These are phyloP conservation scores for Ilyonectria sp. DNA, from an alignment of 2,329 filamentous ascomycete genomes.

Conservation along the genomic window DNA sequence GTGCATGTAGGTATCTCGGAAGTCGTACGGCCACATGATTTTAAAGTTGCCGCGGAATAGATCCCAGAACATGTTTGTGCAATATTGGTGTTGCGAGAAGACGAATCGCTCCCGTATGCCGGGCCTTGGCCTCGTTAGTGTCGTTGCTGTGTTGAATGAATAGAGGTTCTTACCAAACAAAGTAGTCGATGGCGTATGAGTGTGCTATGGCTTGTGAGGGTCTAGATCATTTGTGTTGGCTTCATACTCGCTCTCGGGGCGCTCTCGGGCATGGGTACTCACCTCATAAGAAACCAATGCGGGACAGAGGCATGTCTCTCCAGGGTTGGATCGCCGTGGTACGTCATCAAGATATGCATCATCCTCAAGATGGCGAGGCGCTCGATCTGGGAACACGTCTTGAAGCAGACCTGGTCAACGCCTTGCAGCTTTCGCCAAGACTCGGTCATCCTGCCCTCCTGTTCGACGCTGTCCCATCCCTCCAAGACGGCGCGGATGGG, in stretches of 20 bases:
- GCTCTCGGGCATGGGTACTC: background rate
- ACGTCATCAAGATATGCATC: conserved; percentile 46
- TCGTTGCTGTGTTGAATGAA: rapidly evolving
- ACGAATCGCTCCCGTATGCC: conserved; percentile 50
- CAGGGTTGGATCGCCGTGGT: conserved; percentile 46
- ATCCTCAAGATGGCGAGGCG: conserved; percentile 44
- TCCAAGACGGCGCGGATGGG: conserved; percentile 46
- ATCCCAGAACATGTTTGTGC: conserved; percentile 49
- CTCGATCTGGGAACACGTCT: conserved; percentile 36
- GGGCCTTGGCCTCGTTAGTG: conserved; percentile 38
- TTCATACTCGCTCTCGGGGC: rapidly evolving
- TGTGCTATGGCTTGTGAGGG: conserved; percentile 49
- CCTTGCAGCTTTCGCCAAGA: conserved; percentile 48
- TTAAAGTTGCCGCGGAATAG: conserved; percentile 42
- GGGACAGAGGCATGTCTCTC: conserved; percentile 42
- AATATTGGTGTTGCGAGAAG: conserved; percentile 50
- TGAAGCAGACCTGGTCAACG: conserved; percentile 46
- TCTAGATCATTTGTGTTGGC: conserved; percentile 28
- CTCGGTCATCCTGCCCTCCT: conserved; percentile 43
- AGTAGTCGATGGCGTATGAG: conserved; percentile 51
- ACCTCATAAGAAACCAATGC: conserved; percentile 49
- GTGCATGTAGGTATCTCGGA: conserved; percentile 47
- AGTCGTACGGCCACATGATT: conserved; percentile 45
- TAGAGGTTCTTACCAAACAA: conserved; percentile 46
- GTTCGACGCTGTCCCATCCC: conserved; percentile 50